phyloP scores from a whole-genome alignment of 2,329 filamentous ascomycete genomes.

The Neobulgaria alba region DNA sequence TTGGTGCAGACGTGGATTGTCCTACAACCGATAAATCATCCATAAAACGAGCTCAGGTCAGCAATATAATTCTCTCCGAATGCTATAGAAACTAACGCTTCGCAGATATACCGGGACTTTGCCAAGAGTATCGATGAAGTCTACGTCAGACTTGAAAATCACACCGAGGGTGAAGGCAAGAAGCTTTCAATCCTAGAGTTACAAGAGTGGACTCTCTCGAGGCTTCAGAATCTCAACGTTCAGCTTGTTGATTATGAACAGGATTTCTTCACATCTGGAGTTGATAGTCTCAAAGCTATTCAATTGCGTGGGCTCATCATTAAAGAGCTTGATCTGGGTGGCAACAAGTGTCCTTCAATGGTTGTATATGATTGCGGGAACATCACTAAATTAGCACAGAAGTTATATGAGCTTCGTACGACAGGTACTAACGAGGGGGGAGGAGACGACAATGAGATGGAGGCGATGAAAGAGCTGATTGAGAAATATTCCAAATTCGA shows the following conservation, averaged over 20 bases:
- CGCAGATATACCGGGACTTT: slow-evolving; percentile 37
- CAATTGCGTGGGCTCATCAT: slow-evolving; percentile 44
- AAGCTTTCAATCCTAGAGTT: slow-evolving; percentile 25
- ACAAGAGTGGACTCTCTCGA: slow-evolving; percentile 26
- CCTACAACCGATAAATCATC: slow-evolving; percentile 46
- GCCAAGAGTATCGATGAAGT: slow-evolving; percentile 34
- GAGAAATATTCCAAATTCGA: slow-evolving; percentile 32
- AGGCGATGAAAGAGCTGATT: slow-evolving; percentile 39
- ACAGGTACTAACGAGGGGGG: slow-evolving; percentile 30
- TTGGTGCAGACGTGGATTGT: slow-evolving; percentile 35
- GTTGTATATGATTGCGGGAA: slow-evolving; percentile 51
- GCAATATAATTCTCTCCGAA: too few relatives aligned
- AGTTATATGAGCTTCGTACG: slow-evolving; percentile 33
- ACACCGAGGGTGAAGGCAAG: slow-evolving; percentile 13
- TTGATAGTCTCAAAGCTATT: slow-evolving; percentile 52
- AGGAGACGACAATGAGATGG: slow-evolving; percentile 26
- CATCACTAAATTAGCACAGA: slow-evolving; percentile 35
- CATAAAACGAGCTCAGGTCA: slow-evolving; percentile 41
- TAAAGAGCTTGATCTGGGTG: slow-evolving; percentile 40
- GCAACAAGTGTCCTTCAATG: slow-evolving; percentile 42
- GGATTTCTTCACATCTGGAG: slow-evolving; percentile 50
- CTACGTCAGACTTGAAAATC: slow-evolving; percentile 28
- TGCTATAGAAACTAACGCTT: too few relatives aligned
- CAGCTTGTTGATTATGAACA: slow-evolving; percentile 29
- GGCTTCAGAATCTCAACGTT: slow-evolving; percentile 11